Conservation (phyloP, 805 yeast genomes). For the Hanseniaspora lachancei region DNA sequence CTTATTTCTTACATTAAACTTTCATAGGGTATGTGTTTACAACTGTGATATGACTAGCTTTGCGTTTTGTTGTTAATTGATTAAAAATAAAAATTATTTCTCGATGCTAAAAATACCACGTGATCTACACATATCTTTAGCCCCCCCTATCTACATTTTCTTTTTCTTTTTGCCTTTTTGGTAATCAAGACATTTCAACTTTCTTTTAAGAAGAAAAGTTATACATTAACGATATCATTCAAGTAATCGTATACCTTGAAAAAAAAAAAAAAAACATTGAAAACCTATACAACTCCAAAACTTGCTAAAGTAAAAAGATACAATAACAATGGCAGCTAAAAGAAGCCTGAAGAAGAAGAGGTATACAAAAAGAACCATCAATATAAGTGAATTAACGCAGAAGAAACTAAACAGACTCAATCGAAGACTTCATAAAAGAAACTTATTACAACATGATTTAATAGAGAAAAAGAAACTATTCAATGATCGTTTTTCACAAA, state of each 20-base stretch:
- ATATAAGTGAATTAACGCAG: not conserved
- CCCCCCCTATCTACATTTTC: no score
- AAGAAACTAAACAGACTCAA: conserved; percentile 1
- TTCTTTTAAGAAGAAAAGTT: not conserved
- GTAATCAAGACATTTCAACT: no score
- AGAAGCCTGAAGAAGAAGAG: not conserved
- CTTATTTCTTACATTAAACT: no score
- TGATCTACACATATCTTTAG: not conserved
- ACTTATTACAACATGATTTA: not conserved
- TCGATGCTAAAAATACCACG: not conserved
- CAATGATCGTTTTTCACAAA: not conserved
- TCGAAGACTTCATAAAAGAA: not conserved
- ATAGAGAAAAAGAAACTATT: not conserved
- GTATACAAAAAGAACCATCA: conserved; percentile 1
- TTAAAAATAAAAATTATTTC: not conserved
- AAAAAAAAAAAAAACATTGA: no score
- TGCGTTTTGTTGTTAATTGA: not conserved
- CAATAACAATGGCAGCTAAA: not conserved
- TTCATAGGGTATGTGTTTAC: not conserved
- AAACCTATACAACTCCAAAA: no score
- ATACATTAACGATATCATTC: not conserved
- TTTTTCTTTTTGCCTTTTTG: no score
- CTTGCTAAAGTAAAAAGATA: no score
- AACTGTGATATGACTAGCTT: not conserved
- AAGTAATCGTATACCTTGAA: not conserved